Evolutionary conservation across 225 moss, liverwort and hornwort genomes (phyloP).

Genomic region (Rhytidiadelphus loreus): DNA sequence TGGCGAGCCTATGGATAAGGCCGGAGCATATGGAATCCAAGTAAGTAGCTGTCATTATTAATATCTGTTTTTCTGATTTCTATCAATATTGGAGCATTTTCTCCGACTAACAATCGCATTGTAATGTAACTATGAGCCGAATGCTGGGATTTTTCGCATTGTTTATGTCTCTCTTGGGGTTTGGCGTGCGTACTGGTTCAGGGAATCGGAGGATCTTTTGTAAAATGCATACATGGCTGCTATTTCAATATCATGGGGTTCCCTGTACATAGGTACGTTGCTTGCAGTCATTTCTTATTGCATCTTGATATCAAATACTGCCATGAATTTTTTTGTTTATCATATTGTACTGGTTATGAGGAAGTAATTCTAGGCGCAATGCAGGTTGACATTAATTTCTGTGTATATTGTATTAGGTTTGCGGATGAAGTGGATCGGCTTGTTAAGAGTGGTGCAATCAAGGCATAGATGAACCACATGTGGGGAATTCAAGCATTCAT

Average conservation of each 20-base stretch:
- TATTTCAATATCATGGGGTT: slow-evolving; percentile 99
- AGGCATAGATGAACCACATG: neutral
- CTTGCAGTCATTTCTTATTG: neutral
- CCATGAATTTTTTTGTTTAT: neutral
- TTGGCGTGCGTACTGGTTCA: neutral
- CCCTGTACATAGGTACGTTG: slow-evolving; percentile 69
- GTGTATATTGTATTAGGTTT: neutral
- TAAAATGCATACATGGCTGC: slow-evolving; percentile 82
- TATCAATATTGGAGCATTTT: neutral
- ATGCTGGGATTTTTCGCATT: neutral
- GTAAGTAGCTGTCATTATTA: slow-evolving; percentile 8
- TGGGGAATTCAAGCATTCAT: neutral
- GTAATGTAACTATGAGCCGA: neutral
- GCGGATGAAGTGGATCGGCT: slow-evolving; percentile 24
- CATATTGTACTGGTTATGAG: neutral
- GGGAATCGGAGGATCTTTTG: slow-evolving; percentile 93
- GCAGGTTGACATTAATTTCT: neutral
- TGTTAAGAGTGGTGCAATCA: slow-evolving; percentile 23
- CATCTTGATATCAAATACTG: neutral
- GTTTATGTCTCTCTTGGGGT: neutral
- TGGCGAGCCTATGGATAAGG: slow-evolving; percentile 98
- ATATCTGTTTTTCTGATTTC: neutral
- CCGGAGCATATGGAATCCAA: slow-evolving; percentile 98
- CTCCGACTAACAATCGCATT: neutral
- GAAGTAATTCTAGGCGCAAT: neutral